A percentile compares a stretch with the other conserved stretches of the same genome.
Conservation (phyloP, 2,329 filamentous ascomycete genomes). For the Cadophora luteo-olivacea region DNA sequence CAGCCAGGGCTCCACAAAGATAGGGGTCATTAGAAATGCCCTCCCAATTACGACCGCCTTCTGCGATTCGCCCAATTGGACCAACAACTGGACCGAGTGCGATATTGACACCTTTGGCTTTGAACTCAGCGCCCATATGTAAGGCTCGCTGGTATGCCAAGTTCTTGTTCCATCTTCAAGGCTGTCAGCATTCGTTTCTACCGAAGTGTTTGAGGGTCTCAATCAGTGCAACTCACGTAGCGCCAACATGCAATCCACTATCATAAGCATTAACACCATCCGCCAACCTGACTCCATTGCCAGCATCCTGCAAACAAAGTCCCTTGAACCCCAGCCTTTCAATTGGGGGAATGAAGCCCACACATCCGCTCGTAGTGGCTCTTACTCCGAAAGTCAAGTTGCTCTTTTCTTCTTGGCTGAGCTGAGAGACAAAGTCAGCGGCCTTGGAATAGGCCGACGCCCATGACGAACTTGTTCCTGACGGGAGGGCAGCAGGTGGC, state of each 20-base stretch:
- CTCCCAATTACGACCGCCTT: slow-evolving; percentile 76
- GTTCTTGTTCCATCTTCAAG: slow-evolving; percentile 63
- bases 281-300: slow-evolving; percentile 67
- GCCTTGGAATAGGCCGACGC: slow-evolving; percentile 73
- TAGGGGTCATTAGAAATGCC: slow-evolving; percentile 56
- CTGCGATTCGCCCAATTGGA: slow-evolving; percentile 69
- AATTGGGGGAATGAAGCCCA: slow-evolving; percentile 53
- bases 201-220: slow-evolving; percentile 20
- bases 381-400: slow-evolving; percentile 61
- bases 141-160: slow-evolving; percentile 71
- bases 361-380: slow-evolving; percentile 31
- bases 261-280: slow-evolving; percentile 54
- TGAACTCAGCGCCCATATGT: slow-evolving; percentile 76
- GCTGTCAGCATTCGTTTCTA: slow-evolving; percentile 11
- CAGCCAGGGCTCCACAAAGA: slow-evolving; percentile 60
- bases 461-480: slow-evolving; percentile 54
- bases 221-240: slow-evolving; percentile 16
- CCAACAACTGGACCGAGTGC: slow-evolving; percentile 70
- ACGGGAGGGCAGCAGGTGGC: slow-evolving; percentile 40
- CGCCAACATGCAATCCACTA: slow-evolving; percentile 36
- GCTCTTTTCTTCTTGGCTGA: slow-evolving; percentile 40
- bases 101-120: slow-evolving; percentile 75
- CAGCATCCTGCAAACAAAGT: slow-evolving; percentile 73
- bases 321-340: slow-evolving; percentile 61
- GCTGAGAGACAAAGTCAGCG: slow-evolving; percentile 65